phyloP scores from a whole-genome alignment of 1,284 basidiomycete genomes.

The Ustilago hordei region DNA sequence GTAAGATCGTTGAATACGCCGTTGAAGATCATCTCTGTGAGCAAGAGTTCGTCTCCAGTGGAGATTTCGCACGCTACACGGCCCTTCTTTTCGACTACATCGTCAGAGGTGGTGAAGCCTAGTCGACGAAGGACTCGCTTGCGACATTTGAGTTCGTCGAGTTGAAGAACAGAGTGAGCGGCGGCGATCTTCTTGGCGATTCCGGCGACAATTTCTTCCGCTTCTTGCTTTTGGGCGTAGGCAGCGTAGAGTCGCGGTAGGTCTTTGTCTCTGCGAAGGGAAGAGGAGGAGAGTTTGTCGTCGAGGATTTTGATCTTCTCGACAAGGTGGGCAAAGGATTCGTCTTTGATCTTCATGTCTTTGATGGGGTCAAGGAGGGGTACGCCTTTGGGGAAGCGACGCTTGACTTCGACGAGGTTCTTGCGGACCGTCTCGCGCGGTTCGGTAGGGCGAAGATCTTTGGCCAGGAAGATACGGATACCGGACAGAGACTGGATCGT shows the following conservation, averaged over 20 bases:
- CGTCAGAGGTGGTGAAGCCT: slow-evolving; percentile 87
- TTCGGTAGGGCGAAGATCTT: slow-evolving; percentile 83
- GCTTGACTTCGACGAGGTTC: slow-evolving; percentile 87
- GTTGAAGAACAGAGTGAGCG: slow-evolving; percentile 91
- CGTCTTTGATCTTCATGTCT: slow-evolving; percentile 96
- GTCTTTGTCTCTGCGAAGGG: slow-evolving; percentile 74
- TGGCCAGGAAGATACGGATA: slow-evolving; percentile 87
- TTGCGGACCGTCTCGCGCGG: slow-evolving; percentile 88
- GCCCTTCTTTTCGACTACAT: slow-evolving; percentile 98
- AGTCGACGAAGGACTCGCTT: slow-evolving; percentile 93
- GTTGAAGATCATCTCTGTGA: slow-evolving; percentile 98
- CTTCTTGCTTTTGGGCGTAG: slow-evolving; percentile 82
- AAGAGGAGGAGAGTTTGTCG: slow-evolving; percentile 43
- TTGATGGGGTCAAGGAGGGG: slow-evolving; percentile 89
- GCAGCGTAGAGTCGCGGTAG: slow-evolving; percentile 81
- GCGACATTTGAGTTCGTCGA: slow-evolving; percentile 95
- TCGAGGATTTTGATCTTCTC: slow-evolving; percentile 64
- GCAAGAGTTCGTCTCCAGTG: slow-evolving; percentile 92
- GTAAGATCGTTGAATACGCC: slow-evolving; percentile 90
- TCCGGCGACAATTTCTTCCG: slow-evolving; percentile 78
- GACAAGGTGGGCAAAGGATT: slow-evolving; percentile 83
- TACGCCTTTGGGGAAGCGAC: slow-evolving; percentile 86
- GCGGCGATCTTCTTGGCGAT: slow-evolving; percentile 86
- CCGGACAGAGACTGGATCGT: slow-evolving; percentile 88
- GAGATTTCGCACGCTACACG: slow-evolving; percentile 98